Conservation (phyloP, 768 basidiomycete genomes). For the Coprinopsis sp. region DNA sequence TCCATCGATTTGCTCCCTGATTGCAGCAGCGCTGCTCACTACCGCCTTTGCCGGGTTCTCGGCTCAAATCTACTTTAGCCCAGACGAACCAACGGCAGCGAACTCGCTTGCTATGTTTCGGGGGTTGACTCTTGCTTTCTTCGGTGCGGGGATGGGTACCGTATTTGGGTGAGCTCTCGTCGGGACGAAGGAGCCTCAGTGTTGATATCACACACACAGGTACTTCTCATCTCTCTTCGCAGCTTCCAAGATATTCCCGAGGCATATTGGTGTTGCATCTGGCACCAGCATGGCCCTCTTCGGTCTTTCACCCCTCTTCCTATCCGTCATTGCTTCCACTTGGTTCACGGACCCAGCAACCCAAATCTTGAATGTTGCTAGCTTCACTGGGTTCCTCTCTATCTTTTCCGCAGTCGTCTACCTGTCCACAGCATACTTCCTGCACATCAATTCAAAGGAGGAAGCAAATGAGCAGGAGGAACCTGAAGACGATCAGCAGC, state of each 20-base stretch:
- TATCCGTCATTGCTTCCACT: slow-evolving; percentile 58
- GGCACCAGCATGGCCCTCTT: slow-evolving; percentile 69
- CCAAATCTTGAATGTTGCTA: slow-evolving; percentile 39
- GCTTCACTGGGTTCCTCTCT: slow-evolving; percentile 56
- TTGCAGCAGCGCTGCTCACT: slow-evolving; percentile 54
- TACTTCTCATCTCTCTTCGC: slow-evolving; percentile 76
- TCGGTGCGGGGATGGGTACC: slow-evolving; percentile 61
- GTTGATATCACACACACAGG: slow-evolving; percentile 19
- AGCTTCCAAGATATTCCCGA: slow-evolving; percentile 66
- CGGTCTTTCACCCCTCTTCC: slow-evolving; percentile 75
- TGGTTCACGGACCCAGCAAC: slow-evolving; percentile 49
- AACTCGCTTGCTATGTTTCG: slow-evolving; percentile 39
- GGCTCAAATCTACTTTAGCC: slow-evolving; percentile 45
- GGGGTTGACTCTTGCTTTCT: slow-evolving; percentile 51
- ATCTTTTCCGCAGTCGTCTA: slow-evolving; percentile 49
- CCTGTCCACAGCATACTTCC: slow-evolving; percentile 45
- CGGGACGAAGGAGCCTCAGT: not conserved
- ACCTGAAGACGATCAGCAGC: not conserved
- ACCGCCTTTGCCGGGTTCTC: slow-evolving; percentile 62
- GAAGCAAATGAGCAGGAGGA: slow-evolving; percentile 7
- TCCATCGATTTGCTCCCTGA: slow-evolving; percentile 61
- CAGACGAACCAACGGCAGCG: slow-evolving; percentile 35
- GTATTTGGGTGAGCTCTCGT: slow-evolving; percentile 60
- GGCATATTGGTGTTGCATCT: slow-evolving; percentile 58
- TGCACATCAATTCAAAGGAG: slow-evolving; percentile 19